A percentile compares a stretch with the other conserved stretches of the same genome.
These are phyloP conservation scores for Artemisia annua DNA, from an alignment of 129 eudicot genomes.

Conservation along the genomic window DNA sequence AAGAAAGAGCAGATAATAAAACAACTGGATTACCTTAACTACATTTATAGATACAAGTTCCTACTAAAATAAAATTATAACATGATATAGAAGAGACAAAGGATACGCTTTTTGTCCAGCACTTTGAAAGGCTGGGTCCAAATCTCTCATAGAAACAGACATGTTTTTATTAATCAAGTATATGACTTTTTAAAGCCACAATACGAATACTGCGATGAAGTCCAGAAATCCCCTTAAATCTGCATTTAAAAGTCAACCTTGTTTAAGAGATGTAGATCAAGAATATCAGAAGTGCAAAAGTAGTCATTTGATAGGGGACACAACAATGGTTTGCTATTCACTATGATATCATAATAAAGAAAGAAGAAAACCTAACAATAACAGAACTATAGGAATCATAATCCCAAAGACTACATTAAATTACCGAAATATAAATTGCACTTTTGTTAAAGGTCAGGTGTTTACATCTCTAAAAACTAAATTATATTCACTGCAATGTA, in stretches of 20 bases:
- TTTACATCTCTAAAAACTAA: no score
- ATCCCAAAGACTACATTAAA: neutral
- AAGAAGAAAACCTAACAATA: neutral
- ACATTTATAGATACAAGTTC: neutral
- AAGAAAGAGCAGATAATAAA: neutral
- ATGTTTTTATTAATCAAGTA: slow-evolving; percentile 33
- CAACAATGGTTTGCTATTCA: no score
- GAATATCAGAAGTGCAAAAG: neutral
- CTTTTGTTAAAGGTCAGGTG: neutral
- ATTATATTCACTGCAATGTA: neutral
- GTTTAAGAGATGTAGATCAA: slow-evolving; percentile 3
- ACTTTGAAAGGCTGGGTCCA: slow-evolving; percentile 95
- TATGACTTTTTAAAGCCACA: slow-evolving; percentile 25
- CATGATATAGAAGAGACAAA: slow-evolving; percentile 19
- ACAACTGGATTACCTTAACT: slow-evolving; percentile 5
- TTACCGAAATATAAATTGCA: neutral
- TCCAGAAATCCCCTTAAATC: slow-evolving; percentile 29
- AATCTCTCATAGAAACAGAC: slow-evolving; percentile 83
- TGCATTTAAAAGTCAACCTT: slow-evolving; percentile 21
- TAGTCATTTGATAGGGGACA: no score
- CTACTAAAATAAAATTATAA: slow-evolving; percentile 1
- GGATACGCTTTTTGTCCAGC: slow-evolving; percentile 99
- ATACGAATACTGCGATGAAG: slow-evolving; percentile 23
- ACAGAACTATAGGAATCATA: neutral
- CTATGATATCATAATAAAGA: slow-evolving; percentile 1